These are phyloP conservation scores for Claviceps fusiformis DNA, from an alignment of 2,329 filamentous ascomycete species.

Conservation along the genomic window DNA sequence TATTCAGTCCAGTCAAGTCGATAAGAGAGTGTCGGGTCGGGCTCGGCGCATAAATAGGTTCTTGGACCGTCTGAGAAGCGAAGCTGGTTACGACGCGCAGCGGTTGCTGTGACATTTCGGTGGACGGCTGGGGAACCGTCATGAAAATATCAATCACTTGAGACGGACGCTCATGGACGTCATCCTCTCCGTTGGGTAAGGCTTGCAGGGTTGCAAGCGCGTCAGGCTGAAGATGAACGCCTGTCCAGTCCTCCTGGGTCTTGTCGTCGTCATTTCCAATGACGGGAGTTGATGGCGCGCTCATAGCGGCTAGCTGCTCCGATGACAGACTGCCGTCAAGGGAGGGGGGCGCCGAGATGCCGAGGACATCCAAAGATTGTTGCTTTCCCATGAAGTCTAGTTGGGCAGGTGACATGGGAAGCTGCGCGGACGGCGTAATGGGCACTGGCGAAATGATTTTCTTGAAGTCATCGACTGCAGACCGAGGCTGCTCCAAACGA, in stretches of 20 bases:
- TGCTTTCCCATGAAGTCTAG: constrained; percentile 56
- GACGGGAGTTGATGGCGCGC: constrained; percentile 73
- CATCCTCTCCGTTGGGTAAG: constrained; percentile 40
- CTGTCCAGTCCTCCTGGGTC: constrained; percentile 52
- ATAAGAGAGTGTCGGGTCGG: constrained; percentile 43
- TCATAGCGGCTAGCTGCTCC: constrained; percentile 72
- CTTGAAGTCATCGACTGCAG: constrained; percentile 30
- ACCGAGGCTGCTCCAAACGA: constrained; percentile 26
- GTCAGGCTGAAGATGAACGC: constrained; percentile 62
- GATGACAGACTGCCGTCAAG: constrained; percentile 80
- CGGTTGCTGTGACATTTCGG: constrained; percentile 37
- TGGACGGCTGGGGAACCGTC: constrained; percentile 9
- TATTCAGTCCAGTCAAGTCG: constrained; percentile 67
- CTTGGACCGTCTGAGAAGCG: constrained; percentile 11
- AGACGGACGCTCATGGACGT: constrained; percentile 39
- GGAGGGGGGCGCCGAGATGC: constrained; percentile 69
- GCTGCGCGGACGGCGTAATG: constrained; percentile 49
- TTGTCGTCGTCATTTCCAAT: constrained; percentile 42
- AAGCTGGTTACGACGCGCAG: constrained; percentile 35
- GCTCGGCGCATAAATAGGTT: constrained; percentile 16
- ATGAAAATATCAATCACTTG: constrained; percentile 32
- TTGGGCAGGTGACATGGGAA: constrained; percentile 64
- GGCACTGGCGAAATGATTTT: constrained; percentile 44
- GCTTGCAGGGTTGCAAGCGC: constrained; percentile 71
- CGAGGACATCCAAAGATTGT: constrained; percentile 53